Base-by-base conservation (phyloP, 345 rosid genomes). In the Litchi chinensis region DNA sequence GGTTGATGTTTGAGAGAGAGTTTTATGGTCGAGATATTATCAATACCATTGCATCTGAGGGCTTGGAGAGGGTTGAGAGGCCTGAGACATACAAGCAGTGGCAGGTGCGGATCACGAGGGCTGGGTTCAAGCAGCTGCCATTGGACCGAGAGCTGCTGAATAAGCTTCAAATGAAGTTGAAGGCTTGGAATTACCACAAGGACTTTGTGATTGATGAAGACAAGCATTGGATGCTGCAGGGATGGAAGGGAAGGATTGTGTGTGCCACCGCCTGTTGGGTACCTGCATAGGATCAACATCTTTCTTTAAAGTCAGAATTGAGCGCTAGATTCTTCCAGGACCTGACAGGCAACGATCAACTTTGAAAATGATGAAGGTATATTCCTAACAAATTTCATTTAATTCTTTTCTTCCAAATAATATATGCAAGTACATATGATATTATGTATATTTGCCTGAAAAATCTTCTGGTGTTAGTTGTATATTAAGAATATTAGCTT, bases 191-290 rank as follows among this genome's bases (percentile, higher is more conserved):
- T 3, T 93, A 93, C 82, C 93, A 92, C 82, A 88, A 88, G 75
- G 95, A 93, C 79, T 95, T 90, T 73, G 86, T 86, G 46, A 71
- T 93, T 18, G 94, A 91, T 73, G 86, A 83, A 77, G 95, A 90
- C 79, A 65, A 81, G 59, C 68, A 87, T 66, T 92, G 98, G 97
- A 86, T 95, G 88, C 81, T 93, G 77, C 93, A 86, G 82, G 94
- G 98, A 57, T 92, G 99, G 99, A 95, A 91, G 87, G 99, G 99
- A 52, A 83, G 98, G 41, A 93, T 90, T 60, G 60, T 89, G 3
- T 79, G 39, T 74, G 93, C 89, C 77, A 82, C 91, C n/a, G 82
- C 92, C 16, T 86, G 92, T 81, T 95, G 98, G 98, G 79, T 88
- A 52, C 88, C 96, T 72, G 82, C 81, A 62, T 83, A 83, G 79